Conservation (phyloP, 2,329 filamentous ascomycete species). For the Amylocarpus encephaloides region DNA sequence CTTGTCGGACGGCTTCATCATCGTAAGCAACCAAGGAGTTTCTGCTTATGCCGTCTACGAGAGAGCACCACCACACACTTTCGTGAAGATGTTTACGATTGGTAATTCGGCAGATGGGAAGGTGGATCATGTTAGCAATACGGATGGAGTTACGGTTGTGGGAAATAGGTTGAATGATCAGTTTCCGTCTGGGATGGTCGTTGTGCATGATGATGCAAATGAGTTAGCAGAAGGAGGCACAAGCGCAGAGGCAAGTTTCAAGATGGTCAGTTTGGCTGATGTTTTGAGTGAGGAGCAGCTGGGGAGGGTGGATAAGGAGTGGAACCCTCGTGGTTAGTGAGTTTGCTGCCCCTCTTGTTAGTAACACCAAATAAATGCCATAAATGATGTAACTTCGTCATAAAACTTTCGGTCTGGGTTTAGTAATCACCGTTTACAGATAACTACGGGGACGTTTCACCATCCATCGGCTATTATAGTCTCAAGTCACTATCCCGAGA, state of each 20-base stretch:
- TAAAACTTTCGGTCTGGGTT: too few relatives aligned
- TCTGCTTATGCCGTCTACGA: background rate
- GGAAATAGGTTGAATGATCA: background rate
- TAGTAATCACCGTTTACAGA: too few relatives aligned
- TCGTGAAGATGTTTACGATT: conserved; percentile 1
- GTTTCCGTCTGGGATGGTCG: background rate
- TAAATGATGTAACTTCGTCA: too few relatives aligned
- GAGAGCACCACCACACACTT: background rate
- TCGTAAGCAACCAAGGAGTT: background rate
- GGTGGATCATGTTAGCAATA: background rate
- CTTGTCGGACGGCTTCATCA: background rate
- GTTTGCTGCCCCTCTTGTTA: too few relatives aligned
- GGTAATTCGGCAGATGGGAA: background rate
- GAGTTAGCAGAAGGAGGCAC: background rate
- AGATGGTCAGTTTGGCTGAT: background rate
- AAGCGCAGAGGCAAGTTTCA: background rate
- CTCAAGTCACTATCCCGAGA: too few relatives aligned
- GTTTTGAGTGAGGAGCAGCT: background rate
- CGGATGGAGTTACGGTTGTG: background rate
- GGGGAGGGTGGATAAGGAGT: background rate
- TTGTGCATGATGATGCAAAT: conserved; percentile 1
- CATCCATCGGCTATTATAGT: too few relatives aligned
- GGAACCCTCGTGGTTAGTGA: background rate
- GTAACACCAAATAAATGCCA: too few relatives aligned
- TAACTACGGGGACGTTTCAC: too few relatives aligned